These are phyloP conservation scores for Trichoderma sp. DNA, from an alignment of 2,329 filamentous ascomycete genomes.

Conservation along the genomic window DNA sequence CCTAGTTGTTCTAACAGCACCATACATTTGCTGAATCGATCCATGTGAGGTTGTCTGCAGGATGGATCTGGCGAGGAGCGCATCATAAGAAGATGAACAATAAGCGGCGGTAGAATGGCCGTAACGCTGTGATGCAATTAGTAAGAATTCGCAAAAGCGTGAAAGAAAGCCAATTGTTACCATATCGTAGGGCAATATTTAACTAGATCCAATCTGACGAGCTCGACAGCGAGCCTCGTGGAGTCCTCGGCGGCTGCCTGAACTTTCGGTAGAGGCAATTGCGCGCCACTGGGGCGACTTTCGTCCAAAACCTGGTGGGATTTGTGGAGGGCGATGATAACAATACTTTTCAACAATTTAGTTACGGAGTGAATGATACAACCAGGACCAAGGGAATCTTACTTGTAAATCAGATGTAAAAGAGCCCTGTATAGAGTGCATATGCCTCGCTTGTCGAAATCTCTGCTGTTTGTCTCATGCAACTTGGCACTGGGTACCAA, in stretches of 20 bases:
- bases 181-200: slow-evolving; percentile 32
- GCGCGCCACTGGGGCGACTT: slow-evolving; percentile 10
- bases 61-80: neutral
- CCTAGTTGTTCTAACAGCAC: slow-evolving; percentile 30
- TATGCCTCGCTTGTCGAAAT: slow-evolving; percentile 20
- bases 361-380: neutral
- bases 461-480: neutral
- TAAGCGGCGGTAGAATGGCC: slow-evolving; percentile 30
- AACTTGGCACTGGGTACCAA: slow-evolving; percentile 4
- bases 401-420: slow-evolving; percentile 29
- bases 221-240: slow-evolving; percentile 27
- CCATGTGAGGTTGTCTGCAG: slow-evolving; percentile 5
- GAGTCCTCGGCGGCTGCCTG: slow-evolving; percentile 30
- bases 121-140: slow-evolving; percentile 30
- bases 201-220: slow-evolving; percentile 30
- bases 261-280: slow-evolving; percentile 23
- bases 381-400: neutral
- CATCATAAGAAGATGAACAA: slow-evolving; percentile 32
- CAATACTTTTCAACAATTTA: slow-evolving; percentile 4
- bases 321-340: slow-evolving; percentile 21
- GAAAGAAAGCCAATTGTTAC: slow-evolving; percentile 2
- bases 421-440: slow-evolving; percentile 20
- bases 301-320: slow-evolving; percentile 21
- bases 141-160: neutral
- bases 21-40: slow-evolving; percentile 31